Evolutionary conservation across 257 asterid genomes (phyloP), one percentile per base, ranked within the genome.

Genomic region (Solanum medicagineum): DNA sequence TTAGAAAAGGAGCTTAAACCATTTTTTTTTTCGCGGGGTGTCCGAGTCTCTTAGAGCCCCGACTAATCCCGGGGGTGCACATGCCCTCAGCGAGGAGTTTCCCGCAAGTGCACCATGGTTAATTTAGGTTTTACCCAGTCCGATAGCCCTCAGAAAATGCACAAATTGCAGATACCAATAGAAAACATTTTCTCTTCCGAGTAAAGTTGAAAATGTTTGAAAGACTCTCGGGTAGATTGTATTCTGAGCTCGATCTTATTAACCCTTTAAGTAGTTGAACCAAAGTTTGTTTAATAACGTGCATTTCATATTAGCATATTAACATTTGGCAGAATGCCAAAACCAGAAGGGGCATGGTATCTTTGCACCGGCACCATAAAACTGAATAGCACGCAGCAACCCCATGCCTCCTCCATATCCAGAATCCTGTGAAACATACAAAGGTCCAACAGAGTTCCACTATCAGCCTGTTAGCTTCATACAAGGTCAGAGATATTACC

Each of bases 401-500:
- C 84, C 90, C 94, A 86, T 85, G 90, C 94, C 92, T 84, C 87
- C 87, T 90, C 90, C 89, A 85, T 84, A 74, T 86, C 84, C 84
- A 80, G 89, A 91, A 91, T 89, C 95, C 96, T 92, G 95, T 90
- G 91, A 92, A 89, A 91, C 91, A 92, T 83, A 90, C 75, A 92
- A 89, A 90, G 86, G 87, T 87, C 94, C 90, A 88, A 91, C 86
- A 91, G 81, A 87, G 90, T 88, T 90, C 95, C 94, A 90, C 89
- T 85, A 90, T 92, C 94, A 85, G 94, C 98, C 92, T 90, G 95
- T 92, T 81, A 94, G 98, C 98, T 91, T 96, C 96, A 93, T 84
- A 93, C 91, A 95, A 96, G 98, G 94, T 94, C 95, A 92, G 98
- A 95, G 98, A 92, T 92, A 96, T 93, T 94, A 96, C 98, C 99